Evolutionary conservation across 805 yeast species (phyloP), one percentile per base, ranked within the genome.

Genomic region (Blastobotrys robertii): DNA sequence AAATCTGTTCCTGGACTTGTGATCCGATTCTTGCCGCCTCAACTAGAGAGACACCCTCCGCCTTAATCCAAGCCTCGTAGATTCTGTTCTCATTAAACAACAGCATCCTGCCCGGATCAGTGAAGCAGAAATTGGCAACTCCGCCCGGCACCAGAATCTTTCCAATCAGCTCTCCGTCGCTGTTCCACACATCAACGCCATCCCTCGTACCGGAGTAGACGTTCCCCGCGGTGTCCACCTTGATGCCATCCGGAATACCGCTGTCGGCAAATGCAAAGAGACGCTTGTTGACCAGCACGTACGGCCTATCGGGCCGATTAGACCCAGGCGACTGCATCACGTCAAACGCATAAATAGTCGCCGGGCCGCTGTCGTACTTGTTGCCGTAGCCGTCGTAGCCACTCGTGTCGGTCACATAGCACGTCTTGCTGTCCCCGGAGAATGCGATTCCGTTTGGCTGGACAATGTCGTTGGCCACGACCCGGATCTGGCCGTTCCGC

Each of bases 361-460:
- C 50, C 10, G 45, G 41, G 3, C 38, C 48, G 9, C 42, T 45
- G 30, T 32, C 33, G 37, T 42, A 38, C 12, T 13, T 16, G 4
- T 44, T 47, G 3, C 51, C 54, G 15, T 37, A 34, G 8, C 53
- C 52, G 30, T 39, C 38, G 30, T 42, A 42, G 1, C 50, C 49
- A 11, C 42, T 33, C 12, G 59, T 55, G 42, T 78, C 78, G 1
- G 81, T 74, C 62, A 76, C 68, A 47, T 68, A 77, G 55, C 74
- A 55, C 10, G 62, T 56, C 16, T 65, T 66, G 2, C 60, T 63
- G 38, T 62, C 65, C 5, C 53, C 57, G 6, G 59, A 51, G 77
- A 81, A 81, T 37, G 72, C 74, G 40, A 80, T 63, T 8, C 95
- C 94, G 59, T 87, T 87, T 8, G 95, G 77, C 43, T 81, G 79